Base-by-base conservation (phyloP, 257 asterid genomes). In the Prunella vulgaris region DNA sequence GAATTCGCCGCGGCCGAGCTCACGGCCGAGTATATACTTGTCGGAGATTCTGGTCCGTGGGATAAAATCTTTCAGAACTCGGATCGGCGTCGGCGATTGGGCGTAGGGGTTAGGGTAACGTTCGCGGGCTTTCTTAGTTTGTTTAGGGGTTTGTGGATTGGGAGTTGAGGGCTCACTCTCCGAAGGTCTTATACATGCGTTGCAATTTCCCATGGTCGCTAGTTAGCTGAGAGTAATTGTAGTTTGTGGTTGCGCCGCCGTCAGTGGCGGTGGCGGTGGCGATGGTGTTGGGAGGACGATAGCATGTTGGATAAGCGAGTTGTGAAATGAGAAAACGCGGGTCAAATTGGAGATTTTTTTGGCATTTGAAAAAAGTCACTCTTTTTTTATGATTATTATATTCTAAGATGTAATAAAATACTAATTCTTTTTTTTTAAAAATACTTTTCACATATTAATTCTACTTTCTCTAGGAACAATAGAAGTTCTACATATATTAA, bases 1-100 rank as follows among this genome's bases (percentile, higher is more conserved):
- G 64, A 93, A 93, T 58, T 93, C 97, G 5, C 98, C 98, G 3
- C 98, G 90, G 22, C 98, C 98, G 59, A 90, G 88, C 80, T 93
- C 98, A 4, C 97, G 88, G 21, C 98, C 97, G 37, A 92, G 89
- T 68, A 82, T 72, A 60, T 92, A 92, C 82, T 89, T 89, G 70
- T 92, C 98, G 57, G 98, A 88, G 70, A 92, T 92, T 54, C 76
- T 75, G 21, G 78, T 78, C 69, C 76, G 79, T 0, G 77, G 80
- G 60, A 68, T 44, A 75, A 86, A 81, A 63, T 93, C 96, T 49
- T 88, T 93, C 24, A 93, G 86, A 4, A 93, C 98, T 15, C 91
- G 86, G 78, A 93, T 77, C 54, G 97, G 80, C 4, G 90, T 72
- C 0, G 88, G 79, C 3, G 85, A 78, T 7, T 75, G 82, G 0